Evolutionary conservation across 2,329 filamentous ascomycete species (phyloP).

Genomic region (Xylariaceae sp.): DNA sequence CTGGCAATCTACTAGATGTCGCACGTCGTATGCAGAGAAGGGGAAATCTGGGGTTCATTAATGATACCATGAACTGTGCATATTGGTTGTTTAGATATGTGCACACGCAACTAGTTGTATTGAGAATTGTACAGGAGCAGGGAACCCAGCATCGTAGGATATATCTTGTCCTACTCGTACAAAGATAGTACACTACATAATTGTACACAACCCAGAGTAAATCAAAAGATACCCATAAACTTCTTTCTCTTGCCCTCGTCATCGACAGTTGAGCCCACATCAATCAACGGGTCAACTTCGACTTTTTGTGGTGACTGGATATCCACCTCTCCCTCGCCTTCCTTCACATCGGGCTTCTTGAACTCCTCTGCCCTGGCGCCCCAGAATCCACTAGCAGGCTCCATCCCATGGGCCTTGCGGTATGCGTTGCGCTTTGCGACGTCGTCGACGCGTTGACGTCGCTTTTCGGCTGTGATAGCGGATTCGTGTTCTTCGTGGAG

Average conservation of each 20-base stretch:
- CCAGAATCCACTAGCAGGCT: constrained; percentile 35
- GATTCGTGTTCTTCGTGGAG: constrained; percentile 73
- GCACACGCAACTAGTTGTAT: constrained; percentile 2
- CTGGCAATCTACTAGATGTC: too few species aligned
- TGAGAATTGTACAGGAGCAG: constrained; percentile 14
- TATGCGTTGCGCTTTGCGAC: constrained; percentile 82
- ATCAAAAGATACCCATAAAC: constrained; percentile 78
- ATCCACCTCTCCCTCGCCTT: background rate
- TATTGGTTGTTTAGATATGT: constrained; percentile 1
- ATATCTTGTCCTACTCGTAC: constrained; percentile 3
- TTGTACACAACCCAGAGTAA: background rate
- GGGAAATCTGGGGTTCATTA: constrained; percentile 13
- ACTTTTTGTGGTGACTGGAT: background rate
- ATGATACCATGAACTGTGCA: constrained; percentile 18
- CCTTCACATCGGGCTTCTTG: constrained; percentile 1
- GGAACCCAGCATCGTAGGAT: background rate
- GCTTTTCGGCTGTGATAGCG: constrained; percentile 64
- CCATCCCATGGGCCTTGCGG: constrained; percentile 79
- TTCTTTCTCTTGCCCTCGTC: constrained; percentile 59
- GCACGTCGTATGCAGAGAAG: too few species aligned
- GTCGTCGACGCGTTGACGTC: constrained; percentile 74
- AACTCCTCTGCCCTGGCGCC: constrained; percentile 21
- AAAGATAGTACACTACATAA: constrained; percentile 10
- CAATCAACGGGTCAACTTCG: background rate
- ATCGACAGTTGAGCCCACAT: constrained; percentile 5